A percentile compares a stretch with the other conserved stretches of the same genome.
Evolutionary conservation across 345 rosid species (phyloP).

Genomic region (Psidium guajava): DNA sequence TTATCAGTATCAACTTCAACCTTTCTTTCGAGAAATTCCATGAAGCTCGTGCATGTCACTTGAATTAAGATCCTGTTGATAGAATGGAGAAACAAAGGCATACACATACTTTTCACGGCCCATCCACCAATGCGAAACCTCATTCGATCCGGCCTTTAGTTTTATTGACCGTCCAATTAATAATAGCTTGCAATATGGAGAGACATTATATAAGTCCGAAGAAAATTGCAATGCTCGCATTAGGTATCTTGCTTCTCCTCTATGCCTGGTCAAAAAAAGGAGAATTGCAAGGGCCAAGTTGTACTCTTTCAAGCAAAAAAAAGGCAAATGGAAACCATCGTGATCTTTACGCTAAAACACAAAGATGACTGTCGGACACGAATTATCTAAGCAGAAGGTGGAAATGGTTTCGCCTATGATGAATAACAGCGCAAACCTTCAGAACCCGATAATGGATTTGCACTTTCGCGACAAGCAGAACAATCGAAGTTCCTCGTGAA

Average conservation of each 20-base stretch:
- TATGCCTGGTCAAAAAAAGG: background rate
- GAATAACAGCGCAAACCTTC: background rate
- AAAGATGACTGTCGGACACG: background rate
- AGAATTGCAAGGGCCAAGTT: background rate
- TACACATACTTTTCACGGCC: background rate
- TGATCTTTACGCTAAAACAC: background rate
- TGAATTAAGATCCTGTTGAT: background rate
- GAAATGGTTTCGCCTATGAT: background rate
- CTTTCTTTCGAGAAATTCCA: background rate
- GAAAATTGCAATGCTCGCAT: background rate
- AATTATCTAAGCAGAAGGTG: background rate
- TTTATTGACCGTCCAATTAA: background rate
- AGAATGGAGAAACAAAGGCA: background rate
- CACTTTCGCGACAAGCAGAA: background rate
- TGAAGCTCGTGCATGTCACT: background rate
- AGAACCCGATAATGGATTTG: background rate
- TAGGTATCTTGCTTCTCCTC: background rate
- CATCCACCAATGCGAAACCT: background rate
- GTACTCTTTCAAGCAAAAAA: background rate
- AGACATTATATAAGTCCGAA: too few species aligned
- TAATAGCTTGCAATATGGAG: background rate
- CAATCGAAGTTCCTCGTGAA: background rate
- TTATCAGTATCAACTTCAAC: background rate
- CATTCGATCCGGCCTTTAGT: background rate
- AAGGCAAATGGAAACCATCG: background rate